A percentile compares a stretch with the other conserved stretches of the same genome.
These are phyloP conservation scores for Aspergillus diversus DNA, from an alignment of 495 filamentous ascomycete genomes.

Conservation along the genomic window DNA sequence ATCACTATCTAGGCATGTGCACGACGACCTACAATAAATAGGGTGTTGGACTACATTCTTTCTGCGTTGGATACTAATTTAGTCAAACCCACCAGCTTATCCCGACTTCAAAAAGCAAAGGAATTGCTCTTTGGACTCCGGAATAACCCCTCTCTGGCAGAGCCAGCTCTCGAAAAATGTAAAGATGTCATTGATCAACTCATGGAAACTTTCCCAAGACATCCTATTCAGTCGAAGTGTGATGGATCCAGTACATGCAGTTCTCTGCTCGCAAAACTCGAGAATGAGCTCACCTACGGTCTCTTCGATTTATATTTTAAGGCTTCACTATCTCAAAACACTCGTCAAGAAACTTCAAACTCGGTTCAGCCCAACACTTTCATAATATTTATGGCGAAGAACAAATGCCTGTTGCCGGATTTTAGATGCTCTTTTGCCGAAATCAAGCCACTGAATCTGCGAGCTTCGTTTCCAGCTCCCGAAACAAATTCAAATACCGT, in stretches of 20 bases:
- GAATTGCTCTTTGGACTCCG: slow-evolving; percentile 33
- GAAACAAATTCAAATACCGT: slow-evolving; percentile 18
- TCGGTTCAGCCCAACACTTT: slow-evolving; percentile 12
- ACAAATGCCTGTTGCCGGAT: slow-evolving; percentile 17
- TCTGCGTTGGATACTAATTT: slow-evolving; percentile 25
- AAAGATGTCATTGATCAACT: slow-evolving; percentile 26
- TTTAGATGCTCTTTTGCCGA: slow-evolving; percentile 27
- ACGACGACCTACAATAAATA: slow-evolving; percentile 28
- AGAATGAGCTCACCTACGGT: slow-evolving; percentile 38
- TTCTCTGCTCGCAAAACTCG: slow-evolving; percentile 21
- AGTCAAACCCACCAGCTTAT: slow-evolving; percentile 9
- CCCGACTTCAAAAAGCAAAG: slow-evolving; percentile 29
- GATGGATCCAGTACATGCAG: slow-evolving; percentile 26
- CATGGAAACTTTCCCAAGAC: slow-evolving; percentile 29
- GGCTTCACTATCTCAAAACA: slow-evolving; percentile 23
- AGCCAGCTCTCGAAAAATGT: slow-evolving; percentile 19
- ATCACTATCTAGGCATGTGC: slow-evolving; percentile 23
- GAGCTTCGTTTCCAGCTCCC: slow-evolving; percentile 14
- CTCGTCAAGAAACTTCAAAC: slow-evolving; percentile 1
- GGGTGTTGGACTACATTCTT: slow-evolving; percentile 31
- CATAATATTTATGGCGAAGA: slow-evolving; percentile 22
- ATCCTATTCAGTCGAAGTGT: slow-evolving; percentile 26
- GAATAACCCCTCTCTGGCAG: slow-evolving; percentile 15
- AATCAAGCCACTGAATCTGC: slow-evolving; percentile 20
- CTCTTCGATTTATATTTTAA: slow-evolving; percentile 34